Evolutionary conservation across 139 green algal species (phyloP), one percentile per base, ranked within the genome.

Genomic region (Chlorella sp.): DNA sequence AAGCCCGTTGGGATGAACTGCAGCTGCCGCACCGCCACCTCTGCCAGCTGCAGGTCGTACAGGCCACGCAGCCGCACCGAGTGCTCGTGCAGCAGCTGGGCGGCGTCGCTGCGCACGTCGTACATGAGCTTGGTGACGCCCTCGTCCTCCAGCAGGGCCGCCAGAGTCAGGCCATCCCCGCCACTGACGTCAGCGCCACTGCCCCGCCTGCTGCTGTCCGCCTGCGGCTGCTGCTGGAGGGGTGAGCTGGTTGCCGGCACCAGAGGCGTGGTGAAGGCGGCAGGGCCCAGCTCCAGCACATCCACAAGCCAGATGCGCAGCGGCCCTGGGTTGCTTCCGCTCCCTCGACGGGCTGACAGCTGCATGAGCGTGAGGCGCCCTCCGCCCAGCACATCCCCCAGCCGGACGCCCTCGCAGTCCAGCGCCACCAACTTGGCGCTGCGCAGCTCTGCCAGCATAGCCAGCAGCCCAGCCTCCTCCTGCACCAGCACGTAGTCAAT

Each of bases 41-140:
- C 77, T 27, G 72, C 77, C 32, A 82, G 72, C 77, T 82, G 72
- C 36, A 82, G 65, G 60, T 82, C 76, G 66, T 72, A 69, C 24
- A 63, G 61, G 14, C 66, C 67, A 2, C 68, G 67, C 71, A 82
- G n/a, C 4, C 77, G 67, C 27, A 82, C 67, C 26, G 36, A 51
- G 29, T 64, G 73, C 72, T 82, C 34, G 3, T 63, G 50, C 5
- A 1, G 24, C 36, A 82, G 72, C 50, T 76, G 67, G 27, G 59
- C 35, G 10, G 67, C 49, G 50, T 82, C 77, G 34, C 67, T 72
- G 23, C 77, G 72, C 6, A 78, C 72, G 49, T 82, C 77, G 50
- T 74, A 82, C 60, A 82, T 73, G 67, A 76, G 71, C 72, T 82
- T 82, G 59, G 64, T 51, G 31, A 76, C 42, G 31, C 65, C 65